phyloP scores from a whole-genome alignment of 345 rosid genomes.

The Salix udensis region DNA sequence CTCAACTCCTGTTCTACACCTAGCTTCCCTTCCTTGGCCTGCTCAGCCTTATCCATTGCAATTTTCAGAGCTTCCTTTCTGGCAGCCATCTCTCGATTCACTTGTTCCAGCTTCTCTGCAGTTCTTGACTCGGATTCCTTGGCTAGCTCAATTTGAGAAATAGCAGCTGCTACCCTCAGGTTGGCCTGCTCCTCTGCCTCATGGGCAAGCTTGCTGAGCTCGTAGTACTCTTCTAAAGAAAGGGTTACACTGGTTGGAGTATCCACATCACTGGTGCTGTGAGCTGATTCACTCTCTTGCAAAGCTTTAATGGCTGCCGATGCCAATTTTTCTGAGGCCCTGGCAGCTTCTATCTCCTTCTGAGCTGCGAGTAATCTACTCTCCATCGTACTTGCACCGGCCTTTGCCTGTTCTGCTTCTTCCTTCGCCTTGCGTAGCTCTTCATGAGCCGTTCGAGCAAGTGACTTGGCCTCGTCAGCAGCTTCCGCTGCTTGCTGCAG shows the following conservation, averaged over 20 bases:
- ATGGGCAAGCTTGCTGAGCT: slow-evolving; percentile 71
- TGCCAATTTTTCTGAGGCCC: slow-evolving; percentile 82
- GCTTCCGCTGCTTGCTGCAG: slow-evolving; percentile 65
- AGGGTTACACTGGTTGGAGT: slow-evolving; percentile 58
- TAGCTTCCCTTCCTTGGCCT: slow-evolving; percentile 83
- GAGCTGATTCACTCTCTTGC: slow-evolving; percentile 71
- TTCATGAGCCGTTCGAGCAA: slow-evolving; percentile 62
- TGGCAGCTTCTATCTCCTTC: slow-evolving; percentile 83
- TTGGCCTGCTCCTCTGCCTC: slow-evolving; percentile 81
- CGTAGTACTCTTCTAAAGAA: slow-evolving; percentile 79
- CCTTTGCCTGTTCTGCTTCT: slow-evolving; percentile 80
- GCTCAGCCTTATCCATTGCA: slow-evolving; percentile 79
- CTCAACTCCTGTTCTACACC: slow-evolving; percentile 81
- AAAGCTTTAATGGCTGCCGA: slow-evolving; percentile 78
- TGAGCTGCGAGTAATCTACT: slow-evolving; percentile 66
- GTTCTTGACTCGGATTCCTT: slow-evolving; percentile 59
- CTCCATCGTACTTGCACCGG: slow-evolving; percentile 64
- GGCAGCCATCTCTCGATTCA: slow-evolving; percentile 46
- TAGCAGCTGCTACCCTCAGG: slow-evolving; percentile 60
- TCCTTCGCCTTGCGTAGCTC: slow-evolving; percentile 68
- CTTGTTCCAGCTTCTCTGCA: slow-evolving; percentile 57
- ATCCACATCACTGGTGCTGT: slow-evolving; percentile 32
- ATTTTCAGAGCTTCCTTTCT: slow-evolving; percentile 52
- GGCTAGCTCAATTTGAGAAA: slow-evolving; percentile 67
- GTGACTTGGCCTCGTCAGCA: slow-evolving; percentile 74